Base-by-base conservation (phyloP, 352 stramenopile species). In the Phytophthora vignae region DNA sequence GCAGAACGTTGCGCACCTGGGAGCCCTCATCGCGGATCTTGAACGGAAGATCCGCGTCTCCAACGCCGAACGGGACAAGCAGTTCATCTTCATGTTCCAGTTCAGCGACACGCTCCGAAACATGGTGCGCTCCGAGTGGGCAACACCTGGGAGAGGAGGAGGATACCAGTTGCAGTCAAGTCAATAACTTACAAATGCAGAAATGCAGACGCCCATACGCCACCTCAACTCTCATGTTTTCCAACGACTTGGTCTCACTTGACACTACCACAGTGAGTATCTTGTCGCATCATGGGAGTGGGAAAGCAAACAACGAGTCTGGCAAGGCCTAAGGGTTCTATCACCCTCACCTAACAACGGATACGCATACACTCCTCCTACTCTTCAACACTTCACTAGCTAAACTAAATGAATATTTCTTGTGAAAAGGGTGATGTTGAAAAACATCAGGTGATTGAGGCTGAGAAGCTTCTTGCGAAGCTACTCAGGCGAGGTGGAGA, bases 61-160 rank as follows among this genome's bases (percentile, higher is more conserved):
- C 15, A 81, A 77, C 27, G 53, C 53, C 2, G 78, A 90, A 33
- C 81, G 84, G 10, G 79, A 88, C 69, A 78, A 71, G 54, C 81
- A 92, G 71, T 88, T 92, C 49, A 74, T 79, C 29, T 79, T 88
- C 69, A 90, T 92, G 82, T 83, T 88, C 60, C 81, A 88, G 75
- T 92, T 84, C 73, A 89, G 78, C 65, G 55, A 69, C 19, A 59
- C 69, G 11, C 57, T 91, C 21, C 77, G 81, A 60, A 64, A 62
- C 29, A 71, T 82, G 64, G 74, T 82, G 50, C 71, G 53, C n/a
- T 42, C 60, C 17, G 74, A 82, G 59, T 79, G 74, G 74, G 60
- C 60, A n/a, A 31, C 52, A 42, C 15, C 68, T 60, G 68, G 44
- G 58, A 67, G 59, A 67, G 27, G 55, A 67, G 27, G 55, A 11